These are phyloP conservation scores for Podila clonocystis DNA, from an alignment of 192 early-diverging fungal genomes.

Conservation along the genomic window DNA sequence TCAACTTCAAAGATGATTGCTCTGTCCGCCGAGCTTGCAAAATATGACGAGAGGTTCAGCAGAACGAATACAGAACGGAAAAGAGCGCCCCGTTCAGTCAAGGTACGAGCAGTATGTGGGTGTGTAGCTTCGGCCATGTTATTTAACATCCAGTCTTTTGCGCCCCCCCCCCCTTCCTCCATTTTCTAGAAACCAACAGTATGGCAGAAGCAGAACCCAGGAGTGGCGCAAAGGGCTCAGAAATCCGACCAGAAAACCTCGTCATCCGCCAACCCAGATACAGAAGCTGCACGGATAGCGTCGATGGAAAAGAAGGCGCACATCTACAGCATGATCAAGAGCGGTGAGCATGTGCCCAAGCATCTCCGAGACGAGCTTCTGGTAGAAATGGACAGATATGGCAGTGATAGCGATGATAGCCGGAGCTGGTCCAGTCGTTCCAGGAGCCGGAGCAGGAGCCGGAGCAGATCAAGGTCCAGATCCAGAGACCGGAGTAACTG, in stretches of 20 bases:
- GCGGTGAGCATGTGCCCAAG: constrained; percentile 50
- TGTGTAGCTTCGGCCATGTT: background rate
- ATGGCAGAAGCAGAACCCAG: constrained; percentile 62
- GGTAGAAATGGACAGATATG: constrained; percentile 64
- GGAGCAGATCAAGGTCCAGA: background rate
- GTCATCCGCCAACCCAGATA: constrained; percentile 28
- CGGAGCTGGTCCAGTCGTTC: background rate
- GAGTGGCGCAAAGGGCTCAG: constrained; percentile 49
- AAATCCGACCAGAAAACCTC: constrained; percentile 37
- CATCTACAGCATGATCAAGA: constrained; percentile 65
- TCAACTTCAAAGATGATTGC: constrained; percentile 24
- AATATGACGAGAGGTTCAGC: constrained; percentile 32
- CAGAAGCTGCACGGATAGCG: constrained; percentile 48
- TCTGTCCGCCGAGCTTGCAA: constrained; percentile 35
- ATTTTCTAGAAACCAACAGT: constrained; percentile 53
- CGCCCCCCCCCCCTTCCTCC: background rate
- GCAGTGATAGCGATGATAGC: constrained; percentile 18
- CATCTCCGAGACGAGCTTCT: constrained; percentile 56
- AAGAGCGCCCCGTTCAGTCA: constrained; percentile 28
- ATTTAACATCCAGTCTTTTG: background rate
- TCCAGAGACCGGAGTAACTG: constrained; percentile 10
- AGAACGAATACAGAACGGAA: constrained; percentile 13
- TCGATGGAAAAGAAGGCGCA: constrained; percentile 70
- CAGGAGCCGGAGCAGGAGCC: constrained; percentile 22
- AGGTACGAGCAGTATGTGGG: constrained; percentile 9